A percentile compares a stretch with the other conserved stretches of the same genome.
These are phyloP conservation scores for Wallacemonas sp. DNA, from an alignment of 208 protist species.

Conservation along the genomic window DNA sequence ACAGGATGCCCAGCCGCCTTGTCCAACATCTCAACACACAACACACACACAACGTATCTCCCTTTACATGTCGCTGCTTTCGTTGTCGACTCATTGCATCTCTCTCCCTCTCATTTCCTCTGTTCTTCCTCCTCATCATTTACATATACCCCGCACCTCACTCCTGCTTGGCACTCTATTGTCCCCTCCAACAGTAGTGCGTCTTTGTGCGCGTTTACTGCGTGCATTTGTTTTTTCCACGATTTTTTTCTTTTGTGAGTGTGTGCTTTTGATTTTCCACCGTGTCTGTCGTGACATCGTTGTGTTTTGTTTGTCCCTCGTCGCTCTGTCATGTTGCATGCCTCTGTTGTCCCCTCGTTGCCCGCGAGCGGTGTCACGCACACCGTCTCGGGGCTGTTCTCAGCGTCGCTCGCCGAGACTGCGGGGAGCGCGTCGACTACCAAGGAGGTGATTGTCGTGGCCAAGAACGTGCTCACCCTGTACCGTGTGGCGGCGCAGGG, in stretches of 20 bases:
- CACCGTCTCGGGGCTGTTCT: constrained; percentile 73
- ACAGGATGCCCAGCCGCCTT: no score
- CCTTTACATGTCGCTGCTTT: no score
- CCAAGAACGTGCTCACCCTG: constrained; percentile 72
- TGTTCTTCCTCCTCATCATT: no score
- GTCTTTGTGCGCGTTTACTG: no score
- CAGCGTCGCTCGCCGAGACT: constrained; percentile 28
- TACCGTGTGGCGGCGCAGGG: constrained; percentile 37
- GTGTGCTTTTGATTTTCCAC: background rate
- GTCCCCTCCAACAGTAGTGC: no score
- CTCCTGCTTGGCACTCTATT: no score
- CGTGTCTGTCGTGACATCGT: background rate
- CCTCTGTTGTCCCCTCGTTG: constrained; percentile 66
- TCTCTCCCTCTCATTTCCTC: no score
- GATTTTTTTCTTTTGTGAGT: constrained; percentile 19
- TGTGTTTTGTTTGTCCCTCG: background rate
- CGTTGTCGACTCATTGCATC: no score
- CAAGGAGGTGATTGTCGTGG: constrained; percentile 66
- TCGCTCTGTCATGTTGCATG: constrained; percentile 61
- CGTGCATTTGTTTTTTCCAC: no score
- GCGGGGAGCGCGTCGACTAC: background rate
- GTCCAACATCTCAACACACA: no score
- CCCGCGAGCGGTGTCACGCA: constrained; percentile 77
- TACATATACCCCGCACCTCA: no score
- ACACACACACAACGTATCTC: no score